Base-by-base conservation (phyloP, 1,284 basidiomycete genomes). In the Trichosporon sp. region DNA sequence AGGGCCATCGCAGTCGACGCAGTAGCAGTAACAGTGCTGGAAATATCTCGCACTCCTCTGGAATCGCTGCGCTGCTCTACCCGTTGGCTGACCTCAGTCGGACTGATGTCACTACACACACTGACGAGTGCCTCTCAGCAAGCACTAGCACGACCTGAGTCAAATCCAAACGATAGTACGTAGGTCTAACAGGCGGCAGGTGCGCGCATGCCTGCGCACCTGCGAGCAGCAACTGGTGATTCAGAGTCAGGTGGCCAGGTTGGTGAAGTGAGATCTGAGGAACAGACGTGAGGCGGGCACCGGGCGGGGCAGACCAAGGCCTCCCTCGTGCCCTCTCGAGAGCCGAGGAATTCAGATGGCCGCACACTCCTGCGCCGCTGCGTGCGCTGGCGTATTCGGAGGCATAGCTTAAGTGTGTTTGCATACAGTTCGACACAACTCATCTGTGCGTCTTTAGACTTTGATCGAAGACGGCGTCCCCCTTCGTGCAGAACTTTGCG, bases 391-490 rank as follows among this genome's bases (percentile, higher is more conserved):
- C 18, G 56, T 3, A 31, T n/a, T 60, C 56, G 56, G 56, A 31
- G 56, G 56, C 56, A 31, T 31, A 60, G 27, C 56, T 60, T n/a
- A n/a, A n/a, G 56, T 31, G 12, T 12, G 56, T 6, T n/a, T 27
- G 31, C 15, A 31, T 11, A 31, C 27, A 31, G 31, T 31, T 31
- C 56, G 29, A 31, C 18, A 31, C 56, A 31, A 31, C 27, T 31
- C 56, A 31, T 60, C 56, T n/a, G 13, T 31, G 9, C 15, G 7
- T n/a, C 29, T 32, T 31, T 60, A 31, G 56, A 11, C 56, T 60
- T 60, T 31, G 56, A 60, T 60, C 56, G 56, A 60, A 60, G 56
- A 60, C 56, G 56, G 27, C 56, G 21, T 18, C 29, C 29, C 53
- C 56, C 29, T 32, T 31, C 23, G 56, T 31, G 56, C 56, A 56